Percentiles rank a stretch among this genome's conserved stretches.
These are phyloP conservation scores for Cyclanthera cordifolia DNA, from an alignment of 306 rosid species.

Conservation along the genomic window DNA sequence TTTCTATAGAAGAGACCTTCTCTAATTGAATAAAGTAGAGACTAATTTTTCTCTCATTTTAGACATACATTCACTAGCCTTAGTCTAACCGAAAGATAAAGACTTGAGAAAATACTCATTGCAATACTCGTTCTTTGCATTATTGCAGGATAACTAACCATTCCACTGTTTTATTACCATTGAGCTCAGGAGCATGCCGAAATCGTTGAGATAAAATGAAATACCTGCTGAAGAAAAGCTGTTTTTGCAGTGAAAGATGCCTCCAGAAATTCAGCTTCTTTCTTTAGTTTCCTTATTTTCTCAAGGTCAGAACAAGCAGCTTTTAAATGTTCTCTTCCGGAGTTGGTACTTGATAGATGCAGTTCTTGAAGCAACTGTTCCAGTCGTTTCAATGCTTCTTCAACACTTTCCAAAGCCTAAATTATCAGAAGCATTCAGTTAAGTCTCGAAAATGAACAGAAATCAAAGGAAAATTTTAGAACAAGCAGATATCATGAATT, in stretches of 20 bases:
- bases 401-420: slow-evolving; percentile 91
- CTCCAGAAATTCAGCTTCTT: slow-evolving; percentile 95
- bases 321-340: slow-evolving; percentile 90
- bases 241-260: slow-evolving; percentile 96
- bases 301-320: slow-evolving; percentile 99
- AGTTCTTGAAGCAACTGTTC: slow-evolving; percentile 89
- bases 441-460: neutral
- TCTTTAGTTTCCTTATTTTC: slow-evolving; percentile 79
- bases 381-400: slow-evolving; percentile 64
- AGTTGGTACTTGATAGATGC: slow-evolving; percentile 62
- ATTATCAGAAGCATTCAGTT: slow-evolving; percentile 12
- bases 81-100: neutral
- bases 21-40: no score
- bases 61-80: neutral
- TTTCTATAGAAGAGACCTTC: no score
- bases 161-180: neutral
- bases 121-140: neutral
- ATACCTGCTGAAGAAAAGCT: slow-evolving; percentile 72
- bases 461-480: neutral
- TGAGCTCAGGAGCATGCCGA: neutral
- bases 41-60: no score
- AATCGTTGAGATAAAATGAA: neutral
- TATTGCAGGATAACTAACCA: neutral
- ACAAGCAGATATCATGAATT: neutral
- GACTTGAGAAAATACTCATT: neutral